These are phyloP conservation scores for Fagopyrum tataricum DNA, from an alignment of 148 eudicot species.

Conservation along the genomic window DNA sequence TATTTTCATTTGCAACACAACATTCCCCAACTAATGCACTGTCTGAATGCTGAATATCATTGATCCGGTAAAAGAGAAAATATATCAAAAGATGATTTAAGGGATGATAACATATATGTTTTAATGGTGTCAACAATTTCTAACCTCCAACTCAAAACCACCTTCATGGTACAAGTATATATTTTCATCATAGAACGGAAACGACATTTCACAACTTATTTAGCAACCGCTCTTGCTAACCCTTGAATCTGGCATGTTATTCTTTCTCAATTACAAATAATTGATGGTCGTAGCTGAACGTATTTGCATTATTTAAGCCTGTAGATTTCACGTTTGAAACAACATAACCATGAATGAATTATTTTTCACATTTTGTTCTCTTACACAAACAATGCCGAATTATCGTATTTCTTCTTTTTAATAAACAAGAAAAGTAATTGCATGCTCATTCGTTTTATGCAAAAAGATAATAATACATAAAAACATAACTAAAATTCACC, in stretches of 20 bases:
- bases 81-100: background rate
- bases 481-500: background rate
- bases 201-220: slow-evolving; percentile 62
- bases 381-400: too few relatives aligned
- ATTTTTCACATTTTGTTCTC: too few relatives aligned
- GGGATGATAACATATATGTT: background rate
- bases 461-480: background rate
- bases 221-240: slow-evolving; percentile 46
- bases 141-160: slow-evolving; percentile 48
- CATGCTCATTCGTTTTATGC: background rate
- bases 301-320: slow-evolving; percentile 34
- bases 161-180: slow-evolving; percentile 40
- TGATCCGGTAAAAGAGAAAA: background rate
- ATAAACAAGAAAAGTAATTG: background rate
- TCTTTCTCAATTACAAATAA: slow-evolving; percentile 54
- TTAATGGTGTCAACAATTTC: background rate
- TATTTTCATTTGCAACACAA: slow-evolving; percentile 18
- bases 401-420: too few relatives aligned
- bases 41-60: slow-evolving; percentile 3
- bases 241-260: slow-evolving; percentile 71
- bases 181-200: slow-evolving; percentile 62
- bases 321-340: background rate
- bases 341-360: slow-evolving; percentile 13
- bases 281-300: slow-evolving; percentile 38
- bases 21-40: background rate